Evolutionary conservation across 441 rosid genomes (phyloP), one percentile per base, ranked within the genome.

Genomic region (Populus trichocarpa): DNA sequence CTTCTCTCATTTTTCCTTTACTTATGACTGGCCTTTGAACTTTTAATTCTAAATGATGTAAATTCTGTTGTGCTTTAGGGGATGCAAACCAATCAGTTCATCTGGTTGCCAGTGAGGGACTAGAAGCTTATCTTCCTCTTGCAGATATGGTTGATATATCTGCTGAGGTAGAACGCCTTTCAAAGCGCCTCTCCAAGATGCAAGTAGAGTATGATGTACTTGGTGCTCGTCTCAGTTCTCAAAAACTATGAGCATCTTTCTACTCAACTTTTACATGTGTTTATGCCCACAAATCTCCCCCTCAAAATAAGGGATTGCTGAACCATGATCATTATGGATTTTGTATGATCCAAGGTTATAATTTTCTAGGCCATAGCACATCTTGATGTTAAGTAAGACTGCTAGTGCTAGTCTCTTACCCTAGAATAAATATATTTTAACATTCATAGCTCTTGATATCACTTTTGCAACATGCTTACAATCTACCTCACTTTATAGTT

Each of bases 101-200:
- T 82, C 83, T 96, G 71, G 98, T 96, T 81, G 99, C 98, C 30
- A 88, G 98, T 80, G 97, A 96, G 84, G 99, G 98, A 67, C 86
- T 93, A 68, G 99, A 96, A 83, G 98, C 99, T 57, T 93, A 92
- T 87, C 97, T 96, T 72, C 98, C 98, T 20, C 95, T 96, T 72
- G 89, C 95, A 5, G 98, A 89, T 80, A 92, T 96, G 98, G 94
- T 96, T 78, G 97, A 91, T 82, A 86, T 96, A 84, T 92, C 97
- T 69, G 86, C 93, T 72, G 99, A 96, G 86, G 90, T 93, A 61
- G 87, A 91, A 75, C 97, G 98, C 84, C 95, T 93, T 79, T 86
- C 98, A 20, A 92, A 91, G 84, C 96, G 97, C 71, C 93, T 96
- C 69, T 82, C 90, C 46, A 96, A 93, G 88, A 93, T 96, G 97